Evolutionary conservation across 2,329 filamentous ascomycete species (phyloP).

Genomic region (Geosmithia putterillii): DNA sequence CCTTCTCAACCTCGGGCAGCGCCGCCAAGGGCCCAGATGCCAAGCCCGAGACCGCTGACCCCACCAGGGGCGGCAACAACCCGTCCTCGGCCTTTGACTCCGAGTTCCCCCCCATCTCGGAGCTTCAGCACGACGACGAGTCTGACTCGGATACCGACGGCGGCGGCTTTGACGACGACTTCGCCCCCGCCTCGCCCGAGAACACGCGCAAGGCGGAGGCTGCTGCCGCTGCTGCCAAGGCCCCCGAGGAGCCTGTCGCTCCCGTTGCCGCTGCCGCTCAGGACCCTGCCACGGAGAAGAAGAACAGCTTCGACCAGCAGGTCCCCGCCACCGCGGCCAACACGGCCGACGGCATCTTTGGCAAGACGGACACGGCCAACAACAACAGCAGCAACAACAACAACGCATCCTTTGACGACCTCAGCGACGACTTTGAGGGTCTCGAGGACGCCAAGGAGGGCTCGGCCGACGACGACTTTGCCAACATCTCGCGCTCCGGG

Average conservation of each 20-base stretch:
- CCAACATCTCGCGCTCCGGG: conserved; percentile 57
- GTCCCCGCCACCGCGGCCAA: conserved; percentile 11
- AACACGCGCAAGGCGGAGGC: neutral
- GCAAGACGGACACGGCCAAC: conserved; percentile 17
- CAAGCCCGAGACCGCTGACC: conserved; percentile 23
- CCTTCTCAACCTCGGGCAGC: conserved; percentile 46
- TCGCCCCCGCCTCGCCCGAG: conserved; percentile 48
- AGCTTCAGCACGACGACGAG: conserved; percentile 70
- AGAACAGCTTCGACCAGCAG: too few relatives aligned
- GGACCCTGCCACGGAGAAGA: conserved; percentile 11
- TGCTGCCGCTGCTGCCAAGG: conserved; percentile 14
- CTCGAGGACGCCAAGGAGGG: conserved; percentile 77
- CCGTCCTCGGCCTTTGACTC: conserved; percentile 41
- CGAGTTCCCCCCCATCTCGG: conserved; percentile 91
- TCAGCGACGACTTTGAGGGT: conserved; percentile 72
- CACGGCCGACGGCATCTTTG: conserved; percentile 30
- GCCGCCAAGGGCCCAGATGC: conserved; percentile 26
- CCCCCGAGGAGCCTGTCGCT: conserved; percentile 9
- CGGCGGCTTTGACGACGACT: conserved; percentile 89
- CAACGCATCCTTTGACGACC: conserved; percentile 48
- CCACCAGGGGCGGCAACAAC: conserved; percentile 6
- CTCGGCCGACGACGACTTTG: conserved; percentile 67
- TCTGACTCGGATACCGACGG: conserved; percentile 68
- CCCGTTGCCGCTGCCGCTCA: conserved; percentile 12
- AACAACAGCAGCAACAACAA: conserved; percentile 15